Evolutionary conservation across 257 asterid genomes (phyloP).

Genomic region (Salvia rosmarinus): DNA sequence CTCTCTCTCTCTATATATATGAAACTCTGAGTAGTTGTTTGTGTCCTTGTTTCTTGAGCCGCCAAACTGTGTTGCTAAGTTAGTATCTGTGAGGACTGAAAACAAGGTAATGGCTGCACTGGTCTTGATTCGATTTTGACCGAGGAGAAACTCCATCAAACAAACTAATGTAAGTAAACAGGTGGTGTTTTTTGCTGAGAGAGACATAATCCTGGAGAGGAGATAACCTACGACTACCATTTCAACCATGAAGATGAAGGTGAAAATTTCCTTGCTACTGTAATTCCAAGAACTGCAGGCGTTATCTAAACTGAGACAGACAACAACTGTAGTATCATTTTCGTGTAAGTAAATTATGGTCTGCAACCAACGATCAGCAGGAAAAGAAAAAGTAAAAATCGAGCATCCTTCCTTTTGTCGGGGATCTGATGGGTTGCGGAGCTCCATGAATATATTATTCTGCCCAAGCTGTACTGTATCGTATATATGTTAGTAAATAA

Average conservation of each 20-base stretch:
- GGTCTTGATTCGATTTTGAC: not conserved
- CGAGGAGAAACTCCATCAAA: not conserved
- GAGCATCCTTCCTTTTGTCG: not conserved
- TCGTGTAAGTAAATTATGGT: not conserved
- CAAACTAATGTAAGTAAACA: slow-evolving; percentile 13
- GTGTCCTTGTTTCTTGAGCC: slow-evolving; percentile 38
- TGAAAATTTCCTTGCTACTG: slow-evolving; percentile 59
- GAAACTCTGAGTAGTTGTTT: not conserved
- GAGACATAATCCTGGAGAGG: slow-evolving; percentile 79
- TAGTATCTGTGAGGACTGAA: slow-evolving; percentile 61
- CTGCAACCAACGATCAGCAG: not conserved
- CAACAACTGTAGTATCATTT: not conserved
- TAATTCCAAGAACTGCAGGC: slow-evolving; percentile 61
- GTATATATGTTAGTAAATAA: not conserved
- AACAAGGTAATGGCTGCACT: slow-evolving; percentile 52
- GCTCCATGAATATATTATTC: not conserved
- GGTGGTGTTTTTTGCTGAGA: slow-evolving; percentile 66
- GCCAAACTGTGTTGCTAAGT: slow-evolving; percentile 72
- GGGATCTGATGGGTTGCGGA: no score
- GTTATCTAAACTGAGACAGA: slow-evolving; percentile 45
- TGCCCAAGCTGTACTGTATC: not conserved
- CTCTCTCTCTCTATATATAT: not conserved
- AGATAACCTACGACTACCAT: slow-evolving; percentile 70
- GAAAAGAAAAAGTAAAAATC: not conserved
- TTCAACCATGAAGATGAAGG: slow-evolving; percentile 75